Conservation (phyloP, 768 basidiomycete species). For the Termitomyces sp. region DNA sequence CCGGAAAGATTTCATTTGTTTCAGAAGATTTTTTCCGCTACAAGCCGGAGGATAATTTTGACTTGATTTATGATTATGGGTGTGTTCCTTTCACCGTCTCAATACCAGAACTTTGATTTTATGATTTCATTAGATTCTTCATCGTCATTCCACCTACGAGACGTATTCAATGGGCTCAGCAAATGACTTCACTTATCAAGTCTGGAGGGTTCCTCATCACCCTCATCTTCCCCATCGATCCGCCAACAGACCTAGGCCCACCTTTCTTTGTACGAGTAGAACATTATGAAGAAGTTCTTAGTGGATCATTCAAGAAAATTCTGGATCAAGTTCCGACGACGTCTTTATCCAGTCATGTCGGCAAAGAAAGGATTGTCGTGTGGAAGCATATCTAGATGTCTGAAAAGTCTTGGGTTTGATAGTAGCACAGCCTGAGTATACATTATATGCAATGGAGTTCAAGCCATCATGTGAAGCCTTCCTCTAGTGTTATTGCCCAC, state of each 20-base stretch:
- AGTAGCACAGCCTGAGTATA: no score
- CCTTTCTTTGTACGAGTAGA: conserved; percentile 56
- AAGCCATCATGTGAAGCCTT: no score
- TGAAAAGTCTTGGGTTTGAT: background rate
- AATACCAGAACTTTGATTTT: no score
- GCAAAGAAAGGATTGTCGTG: conserved; percentile 46
- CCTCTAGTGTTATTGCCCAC: no score
- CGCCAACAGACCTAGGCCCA: conserved; percentile 42
- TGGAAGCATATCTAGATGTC: conserved; percentile 32
- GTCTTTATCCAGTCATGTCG: conserved; percentile 33
- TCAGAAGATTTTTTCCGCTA: conserved; percentile 51
- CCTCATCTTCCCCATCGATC: conserved; percentile 50
- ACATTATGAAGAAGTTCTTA: conserved; percentile 47
- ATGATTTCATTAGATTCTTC: conserved; percentile 46
- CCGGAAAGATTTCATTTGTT: conserved; percentile 31
- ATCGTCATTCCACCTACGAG: conserved; percentile 56
- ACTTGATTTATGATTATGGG: conserved; percentile 66
- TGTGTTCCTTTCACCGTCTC: conserved; percentile 12
- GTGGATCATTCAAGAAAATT: conserved; percentile 45
- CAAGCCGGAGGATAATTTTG: conserved; percentile 31
- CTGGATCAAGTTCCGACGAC: conserved; percentile 42
- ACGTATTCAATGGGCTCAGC: conserved; percentile 49
- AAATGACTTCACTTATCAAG: conserved; percentile 52
- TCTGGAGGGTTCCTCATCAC: conserved; percentile 60
- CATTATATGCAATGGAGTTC: no score